phyloP scores from a whole-genome alignment of 2,329 filamentous ascomycete species.

The Cladophialophora carrionii region DNA sequence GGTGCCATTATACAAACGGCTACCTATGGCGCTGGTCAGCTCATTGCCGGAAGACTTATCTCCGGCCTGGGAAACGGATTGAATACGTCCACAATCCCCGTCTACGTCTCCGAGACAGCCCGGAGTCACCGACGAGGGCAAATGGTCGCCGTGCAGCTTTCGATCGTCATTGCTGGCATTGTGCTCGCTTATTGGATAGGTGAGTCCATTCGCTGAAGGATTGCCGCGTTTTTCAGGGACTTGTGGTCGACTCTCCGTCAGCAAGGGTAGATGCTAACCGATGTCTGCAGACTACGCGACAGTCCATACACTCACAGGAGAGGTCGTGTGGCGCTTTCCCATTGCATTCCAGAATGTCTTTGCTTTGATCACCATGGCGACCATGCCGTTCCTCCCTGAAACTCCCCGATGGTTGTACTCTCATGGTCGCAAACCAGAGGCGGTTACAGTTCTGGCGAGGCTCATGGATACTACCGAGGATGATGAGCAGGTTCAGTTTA shows the following conservation, averaged over 20 bases:
- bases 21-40: conserved; percentile 36
- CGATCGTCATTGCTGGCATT: conserved; percentile 24
- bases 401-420: conserved; percentile 54
- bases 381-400: conserved; percentile 48
- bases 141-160: conserved; percentile 27
- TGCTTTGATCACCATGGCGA: conserved; percentile 49
- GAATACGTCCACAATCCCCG: conserved; percentile 29
- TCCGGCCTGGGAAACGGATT: conserved; percentile 22
- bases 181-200: conserved; percentile 20
- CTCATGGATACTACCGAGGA: conserved; percentile 43
- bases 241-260: background rate
- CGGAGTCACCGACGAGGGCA: conserved; percentile 18
- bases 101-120: conserved; percentile 27
- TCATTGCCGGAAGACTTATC: conserved; percentile 25
- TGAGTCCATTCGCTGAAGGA: background rate
- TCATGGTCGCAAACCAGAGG: conserved; percentile 43
- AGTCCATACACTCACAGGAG: conserved; percentile 10
- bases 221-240: background rate
- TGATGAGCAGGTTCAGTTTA: conserved; percentile 51
- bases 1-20: conserved; percentile 47
- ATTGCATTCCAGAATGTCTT: conserved; percentile 42
- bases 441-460: conserved; percentile 44
- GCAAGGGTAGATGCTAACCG: background rate
- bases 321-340: conserved; percentile 29
- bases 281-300: conserved; percentile 12